These are phyloP conservation scores for Thelonectria discophora DNA, from an alignment of 2,329 filamentous ascomycete species.

Conservation along the genomic window DNA sequence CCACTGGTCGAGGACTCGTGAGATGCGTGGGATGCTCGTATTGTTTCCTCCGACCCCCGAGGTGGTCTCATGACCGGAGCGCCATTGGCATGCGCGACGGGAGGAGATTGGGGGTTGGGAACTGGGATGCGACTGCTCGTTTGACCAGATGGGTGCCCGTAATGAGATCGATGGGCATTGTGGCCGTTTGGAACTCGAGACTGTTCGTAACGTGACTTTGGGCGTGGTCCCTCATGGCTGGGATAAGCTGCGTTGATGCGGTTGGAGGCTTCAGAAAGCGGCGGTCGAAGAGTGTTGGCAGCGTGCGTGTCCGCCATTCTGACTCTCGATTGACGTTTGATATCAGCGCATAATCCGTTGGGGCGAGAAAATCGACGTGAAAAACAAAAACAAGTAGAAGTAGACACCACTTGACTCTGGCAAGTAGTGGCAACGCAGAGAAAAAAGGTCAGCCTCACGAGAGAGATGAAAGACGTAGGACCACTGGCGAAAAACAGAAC, in stretches of 20 bases:
- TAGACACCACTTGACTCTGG: slow-evolving; percentile 4
- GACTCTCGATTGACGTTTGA: slow-evolving; percentile 30
- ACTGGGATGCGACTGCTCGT: slow-evolving; percentile 30
- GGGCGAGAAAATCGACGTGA: slow-evolving; percentile 22
- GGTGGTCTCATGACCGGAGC: slow-evolving; percentile 38
- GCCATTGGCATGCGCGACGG: slow-evolving; percentile 33
- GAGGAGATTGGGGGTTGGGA: slow-evolving; percentile 19
- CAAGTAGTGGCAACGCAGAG: slow-evolving; percentile 2
- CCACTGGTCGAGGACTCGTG: slow-evolving; percentile 53
- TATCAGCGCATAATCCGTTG: slow-evolving; percentile 50
- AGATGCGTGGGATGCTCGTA: slow-evolving; percentile 53
- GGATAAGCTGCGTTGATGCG: slow-evolving; percentile 55
- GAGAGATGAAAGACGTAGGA: slow-evolving; percentile 22
- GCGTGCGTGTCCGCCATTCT: slow-evolving; percentile 47
- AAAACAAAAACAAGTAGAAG: slow-evolving; percentile 20
- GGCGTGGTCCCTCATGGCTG: slow-evolving; percentile 37
- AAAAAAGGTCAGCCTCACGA: slow-evolving; percentile 25
- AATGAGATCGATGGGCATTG: slow-evolving; percentile 27
- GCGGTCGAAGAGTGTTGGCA: slow-evolving; percentile 47
- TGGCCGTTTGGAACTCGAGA: slow-evolving; percentile 24
- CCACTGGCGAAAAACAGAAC: slow-evolving; percentile 22
- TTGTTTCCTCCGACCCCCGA: slow-evolving; percentile 46
- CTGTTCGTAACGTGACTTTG: slow-evolving; percentile 46
- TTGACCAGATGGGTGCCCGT: slow-evolving; percentile 29
- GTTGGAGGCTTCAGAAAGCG: slow-evolving; percentile 58